These are phyloP conservation scores for Diutina ranongensis DNA, from an alignment of 1,139 yeast species.

Conservation along the genomic window DNA sequence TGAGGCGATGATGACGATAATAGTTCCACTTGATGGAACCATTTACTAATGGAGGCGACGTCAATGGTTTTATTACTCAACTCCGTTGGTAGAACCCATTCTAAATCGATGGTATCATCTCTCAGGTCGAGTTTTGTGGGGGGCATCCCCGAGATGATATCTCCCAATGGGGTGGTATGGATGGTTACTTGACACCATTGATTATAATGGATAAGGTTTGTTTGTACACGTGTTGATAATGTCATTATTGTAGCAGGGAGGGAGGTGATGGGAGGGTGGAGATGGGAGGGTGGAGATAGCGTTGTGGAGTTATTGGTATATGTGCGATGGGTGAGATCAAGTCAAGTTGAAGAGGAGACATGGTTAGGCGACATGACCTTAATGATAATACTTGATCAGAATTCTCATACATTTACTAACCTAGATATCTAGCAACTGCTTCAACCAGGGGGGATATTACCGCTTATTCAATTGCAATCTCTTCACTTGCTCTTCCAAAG, in stretches of 20 bases:
- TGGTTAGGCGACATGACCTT: neutral
- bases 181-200: slow-evolving; percentile 36
- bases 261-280: too few relatives aligned
- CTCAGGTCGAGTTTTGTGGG: slow-evolving; percentile 17
- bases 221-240: slow-evolving; percentile 17
- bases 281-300: too few relatives aligned
- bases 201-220: slow-evolving; percentile 43
- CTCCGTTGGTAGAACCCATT: slow-evolving; percentile 25
- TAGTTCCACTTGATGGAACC: slow-evolving; percentile 19
- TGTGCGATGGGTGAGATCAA: too few relatives aligned
- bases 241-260: slow-evolving; percentile 9
- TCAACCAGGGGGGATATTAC: too few relatives aligned
- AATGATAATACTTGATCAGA: too few relatives aligned
- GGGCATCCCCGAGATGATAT: slow-evolving; percentile 20
- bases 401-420: neutral
- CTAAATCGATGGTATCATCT: slow-evolving; percentile 15
- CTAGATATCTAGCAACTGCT: neutral
- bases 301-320: too few relatives aligned
- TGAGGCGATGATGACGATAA: slow-evolving; percentile 17
- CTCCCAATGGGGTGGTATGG: slow-evolving; percentile 8
- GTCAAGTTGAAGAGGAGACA: neutral
- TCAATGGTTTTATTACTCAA: neutral
- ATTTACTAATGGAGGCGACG: slow-evolving; percentile 8
- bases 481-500: slow-evolving; percentile 64
- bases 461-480: slow-evolving; percentile 36